Evolutionary conservation across 2,329 filamentous ascomycete genomes (phyloP).

Genomic region (Fusarium sp.): DNA sequence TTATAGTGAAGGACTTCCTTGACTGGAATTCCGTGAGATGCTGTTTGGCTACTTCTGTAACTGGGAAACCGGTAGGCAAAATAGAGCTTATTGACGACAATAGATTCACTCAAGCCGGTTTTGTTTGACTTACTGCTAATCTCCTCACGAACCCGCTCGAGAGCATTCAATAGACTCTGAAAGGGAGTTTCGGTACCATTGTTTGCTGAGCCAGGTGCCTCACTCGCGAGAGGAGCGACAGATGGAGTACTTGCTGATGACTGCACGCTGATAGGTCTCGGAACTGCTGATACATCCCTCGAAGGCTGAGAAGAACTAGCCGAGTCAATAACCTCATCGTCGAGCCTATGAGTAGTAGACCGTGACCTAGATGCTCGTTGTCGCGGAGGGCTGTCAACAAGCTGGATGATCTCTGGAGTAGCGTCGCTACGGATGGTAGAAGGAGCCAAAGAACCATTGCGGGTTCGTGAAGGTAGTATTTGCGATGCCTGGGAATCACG

Average conservation of each 20-base stretch:
- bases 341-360: conserved; percentile 25
- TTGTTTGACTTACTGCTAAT: conserved; percentile 31
- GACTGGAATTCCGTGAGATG: conserved; percentile 58
- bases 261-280: conserved; percentile 16
- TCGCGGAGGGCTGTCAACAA: conserved; percentile 18
- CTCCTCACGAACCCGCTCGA: conserved; percentile 43
- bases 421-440: conserved; percentile 23
- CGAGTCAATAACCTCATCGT: conserved; percentile 8
- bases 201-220: neutral
- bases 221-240: conserved; percentile 7
- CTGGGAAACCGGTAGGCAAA: conserved; percentile 51
- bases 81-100: conserved; percentile 51
- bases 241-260: conserved; percentile 16
- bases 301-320: conserved; percentile 5
- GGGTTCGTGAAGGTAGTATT: conserved; percentile 41
- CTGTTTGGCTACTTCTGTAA: conserved; percentile 46
- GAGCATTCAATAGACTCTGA: conserved; percentile 45
- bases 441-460: conserved; percentile 36
- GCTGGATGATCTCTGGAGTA: conserved; percentile 28
- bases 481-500: conserved; percentile 10
- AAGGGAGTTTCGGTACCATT: conserved; percentile 45
- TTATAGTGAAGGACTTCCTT: conserved; percentile 62
- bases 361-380: conserved; percentile 38
- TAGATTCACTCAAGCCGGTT: conserved; percentile 40
- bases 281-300: conserved; percentile 6